Evolutionary conservation across 202 grass and related monocot species (phyloP), one percentile per base, ranked within the genome.

Genomic region (Hordeum pubiflorum): DNA sequence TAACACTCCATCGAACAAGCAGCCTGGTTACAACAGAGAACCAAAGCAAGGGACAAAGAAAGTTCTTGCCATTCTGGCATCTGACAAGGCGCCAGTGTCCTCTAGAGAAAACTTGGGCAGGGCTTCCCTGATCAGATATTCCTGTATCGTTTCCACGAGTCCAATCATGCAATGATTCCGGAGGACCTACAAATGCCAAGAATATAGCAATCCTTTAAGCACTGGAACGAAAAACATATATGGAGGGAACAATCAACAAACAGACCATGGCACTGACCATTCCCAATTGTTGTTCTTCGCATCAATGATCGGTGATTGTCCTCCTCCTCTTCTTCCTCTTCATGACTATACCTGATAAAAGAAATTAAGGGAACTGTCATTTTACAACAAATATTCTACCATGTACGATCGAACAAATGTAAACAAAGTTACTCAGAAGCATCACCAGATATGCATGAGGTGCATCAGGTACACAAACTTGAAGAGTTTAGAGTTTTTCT

Each of bases 71-170:
- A 87, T 97, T 97, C 81, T 97, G 95, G 88, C 95, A 97, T 87
- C 95, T 91, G 43, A 97, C 86, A 75, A 97, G 95, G 60, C 95
- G 95, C 95, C 95, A 97, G 38, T 93, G 88, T 86, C 89, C 89
- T 91, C 90, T 94, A 82, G 95, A 97, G 83, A 94, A 94, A 91
- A 89, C 84, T 81, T 92, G 86, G 83, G 92, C 92, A 63, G 85
- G 86, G 58, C 87, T 94, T 80, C 77, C 91, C 34, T 86, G 86
- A 67, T 82, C 88, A 74, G 84, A 79, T 83, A 89, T 76, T 26
- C 88, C 87, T 22, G 74, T 76, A 89, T 89, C 90, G 41, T 85
- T 86, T 75, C 94, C 92, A 86, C 86, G 86, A 57, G 95, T 97
- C 95, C 95, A 97, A 40, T 97, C 95, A 86, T 85, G 68, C 68